phyloP scores from a whole-genome alignment of 2,329 filamentous ascomycete genomes.

The Elsinoe arachidis region DNA sequence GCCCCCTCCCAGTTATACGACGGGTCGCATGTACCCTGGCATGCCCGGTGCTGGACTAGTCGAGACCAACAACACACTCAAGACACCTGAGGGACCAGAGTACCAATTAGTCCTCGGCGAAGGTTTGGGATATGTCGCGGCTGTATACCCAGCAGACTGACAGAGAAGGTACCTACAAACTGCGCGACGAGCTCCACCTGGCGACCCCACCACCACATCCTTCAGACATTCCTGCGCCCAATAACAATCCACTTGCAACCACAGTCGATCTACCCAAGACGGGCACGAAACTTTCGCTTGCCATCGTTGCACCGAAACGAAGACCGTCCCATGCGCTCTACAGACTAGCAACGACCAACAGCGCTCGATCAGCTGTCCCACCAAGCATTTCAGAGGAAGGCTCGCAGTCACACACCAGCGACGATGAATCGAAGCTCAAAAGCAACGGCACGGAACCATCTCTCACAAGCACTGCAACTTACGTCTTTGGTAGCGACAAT shows the following conservation, averaged over 20 bases:
- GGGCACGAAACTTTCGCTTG: constrained; percentile 75
- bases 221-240: constrained; percentile 77
- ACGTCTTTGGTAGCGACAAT: constrained; percentile 82
- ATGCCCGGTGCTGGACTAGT: constrained; percentile 61
- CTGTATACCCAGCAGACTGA: constrained; percentile 7
- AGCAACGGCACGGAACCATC: constrained; percentile 18
- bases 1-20: constrained; percentile 78
- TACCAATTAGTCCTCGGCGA: constrained; percentile 90
- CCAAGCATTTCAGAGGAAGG: constrained; percentile 40
- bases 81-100: constrained; percentile 70
- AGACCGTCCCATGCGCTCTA: constrained; percentile 36
- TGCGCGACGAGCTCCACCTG: constrained; percentile 84
- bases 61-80: constrained; percentile 87
- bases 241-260: constrained; percentile 85
- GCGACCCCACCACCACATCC: constrained; percentile 93
- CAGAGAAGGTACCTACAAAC: constrained; percentile 67
- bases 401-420: constrained; percentile 36
- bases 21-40: constrained; percentile 60
- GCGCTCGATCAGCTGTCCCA: constrained; percentile 28
- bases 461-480: constrained; percentile 24
- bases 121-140: constrained; percentile 45
- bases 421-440: constrained; percentile 34
- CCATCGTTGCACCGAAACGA: constrained; percentile 54
- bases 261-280: constrained; percentile 72
- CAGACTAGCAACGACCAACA: constrained; percentile 33